Base-by-base conservation (phyloP, 371 early-diverging fungal genomes). In the Mortierella sp. region DNA sequence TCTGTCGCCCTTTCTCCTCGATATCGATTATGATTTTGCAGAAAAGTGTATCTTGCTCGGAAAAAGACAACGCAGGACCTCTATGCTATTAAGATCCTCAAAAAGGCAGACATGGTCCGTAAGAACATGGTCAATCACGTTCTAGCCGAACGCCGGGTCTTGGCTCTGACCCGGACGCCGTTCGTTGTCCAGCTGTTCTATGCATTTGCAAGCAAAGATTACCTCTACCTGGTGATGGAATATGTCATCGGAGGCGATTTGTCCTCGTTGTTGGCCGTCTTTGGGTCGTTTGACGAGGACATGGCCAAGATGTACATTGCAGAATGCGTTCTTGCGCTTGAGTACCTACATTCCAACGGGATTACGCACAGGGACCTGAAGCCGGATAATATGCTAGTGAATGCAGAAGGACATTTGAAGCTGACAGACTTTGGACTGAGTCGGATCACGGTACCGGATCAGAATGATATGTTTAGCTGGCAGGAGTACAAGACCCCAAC, bases 181-280 rank as follows among this genome's bases (percentile, higher is more conserved):
- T 98, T 91, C 82, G 91, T 99, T 9, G 96, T 96, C 17, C 95
- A 94, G 61, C 79, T 96, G 5, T 93, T 91, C 80, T 96, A 90
- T 59, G 90, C 95, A 7, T 99, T 99, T 72, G 95, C 97, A 63
- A 93, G 91, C 55, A 87, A 87, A 59, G 90, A 95, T 12, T 92
- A 94, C 70, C 82, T 99, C 27, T 99, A 94, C 76, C 85, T 98
- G 56, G 98, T 95, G 6, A 95, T 98, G 95, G 98, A 97, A 66
- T 99, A 97, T 80, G 85, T 96, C 9, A 95, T 94, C 57, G 99
- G 99, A 6, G 99, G 99, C 3, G 99, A 99, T 80, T 86, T 96
- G 24, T 97, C 95, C 6, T 89, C 97, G 4, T 75, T 97, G 11
- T 79, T 97, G 34, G 91, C 93, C 62, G 83, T 83, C 0, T 82